These are phyloP conservation scores for Colletotrichum salicis DNA, from an alignment of 2,329 filamentous ascomycete species.

Conservation along the genomic window DNA sequence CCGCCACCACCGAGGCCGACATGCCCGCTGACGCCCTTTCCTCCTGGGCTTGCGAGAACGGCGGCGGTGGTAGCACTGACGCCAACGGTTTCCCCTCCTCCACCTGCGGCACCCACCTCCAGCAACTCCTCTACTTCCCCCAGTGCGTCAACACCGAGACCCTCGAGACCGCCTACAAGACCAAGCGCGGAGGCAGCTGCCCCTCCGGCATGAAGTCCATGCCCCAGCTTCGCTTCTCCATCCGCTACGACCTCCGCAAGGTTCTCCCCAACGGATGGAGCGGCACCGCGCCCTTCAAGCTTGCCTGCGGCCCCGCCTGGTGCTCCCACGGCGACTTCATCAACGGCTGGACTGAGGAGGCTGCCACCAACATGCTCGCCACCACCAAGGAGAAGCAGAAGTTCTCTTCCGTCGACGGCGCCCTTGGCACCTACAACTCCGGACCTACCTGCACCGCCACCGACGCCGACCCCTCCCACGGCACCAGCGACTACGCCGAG, in stretches of 20 bases:
- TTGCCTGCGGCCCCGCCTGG: conserved; percentile 53
- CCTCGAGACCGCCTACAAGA: conserved; percentile 42
- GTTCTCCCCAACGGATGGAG: conserved; percentile 56
- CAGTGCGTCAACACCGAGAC: conserved; percentile 40
- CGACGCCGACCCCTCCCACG: conserved; percentile 53
- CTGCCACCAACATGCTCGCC: conserved; percentile 52
- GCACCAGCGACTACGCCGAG: conserved; percentile 53
- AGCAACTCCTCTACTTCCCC: conserved; percentile 58
- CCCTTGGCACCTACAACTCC: conserved; percentile 44
- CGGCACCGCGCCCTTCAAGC: conserved; percentile 54
- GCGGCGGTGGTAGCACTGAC: conserved; percentile 44
- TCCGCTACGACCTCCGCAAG: conserved; percentile 58
- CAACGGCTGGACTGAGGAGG: conserved; percentile 58
- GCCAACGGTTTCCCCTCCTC: conserved; percentile 78
- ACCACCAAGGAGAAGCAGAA: conserved; percentile 49
- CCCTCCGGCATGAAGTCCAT: conserved; percentile 56
- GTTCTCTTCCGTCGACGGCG: conserved; percentile 49
- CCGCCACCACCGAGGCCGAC: conserved; percentile 52
- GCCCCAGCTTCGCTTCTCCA: conserved; percentile 58
- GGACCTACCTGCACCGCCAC: conserved; percentile 44
- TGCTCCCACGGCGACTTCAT: conserved; percentile 61
- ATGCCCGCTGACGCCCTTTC: conserved; percentile 38
- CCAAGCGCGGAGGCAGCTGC: conserved; percentile 47
- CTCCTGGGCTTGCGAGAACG: conserved; percentile 46
- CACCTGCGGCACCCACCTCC: conserved; percentile 66